Conservation (phyloP, 2,329 filamentous ascomycete species). For the Penicillium nordicum region DNA sequence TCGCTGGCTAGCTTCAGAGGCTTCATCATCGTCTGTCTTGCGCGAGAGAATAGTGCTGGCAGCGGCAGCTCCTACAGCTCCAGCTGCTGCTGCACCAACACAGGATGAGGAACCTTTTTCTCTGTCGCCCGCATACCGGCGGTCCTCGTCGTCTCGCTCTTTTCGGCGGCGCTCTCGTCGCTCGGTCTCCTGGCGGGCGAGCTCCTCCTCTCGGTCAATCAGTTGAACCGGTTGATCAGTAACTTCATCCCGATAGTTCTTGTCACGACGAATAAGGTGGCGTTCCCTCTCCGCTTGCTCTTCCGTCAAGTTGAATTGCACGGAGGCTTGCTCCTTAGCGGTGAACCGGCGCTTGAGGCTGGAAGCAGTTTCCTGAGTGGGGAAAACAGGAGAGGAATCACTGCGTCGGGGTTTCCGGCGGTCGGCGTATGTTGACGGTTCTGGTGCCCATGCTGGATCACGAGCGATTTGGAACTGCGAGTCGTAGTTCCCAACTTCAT, state of each 20-base stretch:
- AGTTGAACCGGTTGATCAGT: conserved; percentile 25
- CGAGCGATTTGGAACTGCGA: conserved; percentile 11
- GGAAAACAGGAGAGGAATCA: conserved; percentile 47
- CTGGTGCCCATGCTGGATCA: conserved; percentile 13
- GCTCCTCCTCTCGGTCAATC: conserved; percentile 29
- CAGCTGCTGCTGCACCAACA: conserved; percentile 46
- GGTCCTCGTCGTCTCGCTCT: conserved; percentile 21
- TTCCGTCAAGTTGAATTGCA: conserved; percentile 57
- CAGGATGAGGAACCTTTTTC: conserved; percentile 34
- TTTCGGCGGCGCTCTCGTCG: conserved; percentile 19
- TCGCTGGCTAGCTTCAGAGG: conserved; percentile 30
- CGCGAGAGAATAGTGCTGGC: conserved; percentile 43
- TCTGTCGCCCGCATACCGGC: conserved; percentile 11
- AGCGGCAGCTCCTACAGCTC: conserved; percentile 49
- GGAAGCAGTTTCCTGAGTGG: conserved; percentile 29
- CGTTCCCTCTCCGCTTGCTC: conserved; percentile 53
- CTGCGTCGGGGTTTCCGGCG: conserved; percentile 32
- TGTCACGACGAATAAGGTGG: conserved; percentile 28
- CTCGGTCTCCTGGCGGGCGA: conserved; percentile 16
- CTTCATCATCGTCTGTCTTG: conserved; percentile 26
- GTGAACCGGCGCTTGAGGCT: conserved; percentile 34
- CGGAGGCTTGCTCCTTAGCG: conserved; percentile 44
- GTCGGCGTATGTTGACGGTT: conserved; percentile 7
- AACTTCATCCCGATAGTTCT: conserved; percentile 19
- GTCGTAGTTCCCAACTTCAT: conserved; percentile 21